Conservation (phyloP, 192 early-diverging fungal genomes). For the Gryganskiella cystojenkinii region DNA sequence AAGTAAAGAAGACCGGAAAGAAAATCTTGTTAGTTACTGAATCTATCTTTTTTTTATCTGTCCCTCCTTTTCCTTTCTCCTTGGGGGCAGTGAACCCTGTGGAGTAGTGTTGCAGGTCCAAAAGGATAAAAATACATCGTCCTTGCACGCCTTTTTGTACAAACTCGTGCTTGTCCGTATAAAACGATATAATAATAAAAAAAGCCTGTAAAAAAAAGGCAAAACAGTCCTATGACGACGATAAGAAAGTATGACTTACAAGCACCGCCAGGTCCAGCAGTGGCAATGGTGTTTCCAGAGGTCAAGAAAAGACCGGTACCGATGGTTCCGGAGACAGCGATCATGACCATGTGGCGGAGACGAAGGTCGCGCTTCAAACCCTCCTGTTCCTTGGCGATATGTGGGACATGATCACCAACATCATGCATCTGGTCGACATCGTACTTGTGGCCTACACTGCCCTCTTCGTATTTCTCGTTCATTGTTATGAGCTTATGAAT, state of each 20-base stretch:
- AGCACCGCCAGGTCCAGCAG: slow-evolving; percentile 77
- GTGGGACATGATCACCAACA: not conserved
- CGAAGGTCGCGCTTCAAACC: slow-evolving; percentile 64
- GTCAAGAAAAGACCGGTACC: slow-evolving; percentile 86
- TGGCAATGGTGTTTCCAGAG: slow-evolving; percentile 72
- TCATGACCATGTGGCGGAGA: slow-evolving; percentile 69
- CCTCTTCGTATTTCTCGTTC: slow-evolving; percentile 6
- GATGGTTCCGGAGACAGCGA: slow-evolving; percentile 78
- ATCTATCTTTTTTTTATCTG: too few relatives aligned
- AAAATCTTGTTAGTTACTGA: too few relatives aligned
- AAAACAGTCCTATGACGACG: too few relatives aligned
- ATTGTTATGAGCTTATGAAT: not conserved
- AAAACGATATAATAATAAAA: not conserved
- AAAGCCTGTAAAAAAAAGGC: not conserved
- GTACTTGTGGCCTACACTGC: slow-evolving; percentile 3
- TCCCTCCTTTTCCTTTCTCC: too few relatives aligned
- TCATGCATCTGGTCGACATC: slow-evolving; percentile 1
- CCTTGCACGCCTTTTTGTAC: too few relatives aligned
- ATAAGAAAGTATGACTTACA: slow-evolving; percentile 7
- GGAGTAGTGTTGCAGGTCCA: too few relatives aligned
- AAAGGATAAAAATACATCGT: too few relatives aligned
- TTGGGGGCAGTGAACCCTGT: too few relatives aligned
- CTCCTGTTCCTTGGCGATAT: slow-evolving; percentile 1
- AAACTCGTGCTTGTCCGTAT: too few relatives aligned
- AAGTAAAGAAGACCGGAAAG: too few relatives aligned